Percentiles rank a stretch among this genome's conserved stretches.
phyloP scores from a whole-genome alignment of 2,329 filamentous ascomycete genomes.

The Colletotrichum siamense region DNA sequence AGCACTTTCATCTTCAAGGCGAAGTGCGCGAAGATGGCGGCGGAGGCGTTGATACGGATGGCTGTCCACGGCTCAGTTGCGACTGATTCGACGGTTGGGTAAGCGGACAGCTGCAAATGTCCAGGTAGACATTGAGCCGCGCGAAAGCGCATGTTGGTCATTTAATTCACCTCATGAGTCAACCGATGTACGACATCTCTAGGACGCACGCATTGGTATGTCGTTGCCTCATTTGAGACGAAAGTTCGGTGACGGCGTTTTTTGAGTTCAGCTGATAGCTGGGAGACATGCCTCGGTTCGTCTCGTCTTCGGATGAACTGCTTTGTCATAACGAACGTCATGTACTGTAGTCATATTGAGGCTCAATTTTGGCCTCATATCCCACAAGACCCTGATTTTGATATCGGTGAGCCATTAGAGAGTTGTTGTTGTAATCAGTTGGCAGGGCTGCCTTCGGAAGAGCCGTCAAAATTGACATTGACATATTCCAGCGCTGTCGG shows the following conservation, averaged over 20 bases:
- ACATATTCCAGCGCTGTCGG: background rate
- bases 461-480: background rate
- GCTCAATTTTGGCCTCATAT: background rate
- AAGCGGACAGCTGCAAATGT: background rate
- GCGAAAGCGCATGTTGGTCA: background rate
- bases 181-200: background rate
- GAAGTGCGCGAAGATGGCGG: background rate
- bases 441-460: background rate
- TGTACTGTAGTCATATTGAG: background rate
- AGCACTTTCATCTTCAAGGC: background rate
- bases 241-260: background rate
- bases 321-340: background rate
- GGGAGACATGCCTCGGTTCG: background rate
- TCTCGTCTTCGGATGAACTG: background rate
- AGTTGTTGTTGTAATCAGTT: background rate
- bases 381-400: background rate
- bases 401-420: background rate
- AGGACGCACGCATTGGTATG: background rate
- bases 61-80: background rate
- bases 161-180: background rate
- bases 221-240: background rate
- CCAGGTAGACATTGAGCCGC: background rate
- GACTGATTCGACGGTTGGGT: background rate
- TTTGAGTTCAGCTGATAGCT: background rate
- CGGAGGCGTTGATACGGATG: background rate